phyloP scores from a whole-genome alignment of 306 rosid species.

The Senna siamea region DNA sequence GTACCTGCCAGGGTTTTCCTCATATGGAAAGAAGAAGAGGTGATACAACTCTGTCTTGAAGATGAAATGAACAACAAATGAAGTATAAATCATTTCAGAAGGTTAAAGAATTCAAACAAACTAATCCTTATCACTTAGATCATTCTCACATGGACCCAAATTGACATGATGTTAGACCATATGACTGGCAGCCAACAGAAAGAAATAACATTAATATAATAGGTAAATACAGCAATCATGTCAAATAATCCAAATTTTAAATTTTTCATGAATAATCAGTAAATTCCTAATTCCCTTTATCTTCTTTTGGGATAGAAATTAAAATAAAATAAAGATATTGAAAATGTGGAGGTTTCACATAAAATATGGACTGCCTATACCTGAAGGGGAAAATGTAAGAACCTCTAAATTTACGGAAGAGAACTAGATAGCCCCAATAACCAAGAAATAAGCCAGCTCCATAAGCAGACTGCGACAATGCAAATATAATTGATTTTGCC shows the following conservation, averaged over 20 bases:
- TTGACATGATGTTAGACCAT: background rate
- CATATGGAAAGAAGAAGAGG: too few species aligned
- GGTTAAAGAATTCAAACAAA: background rate
- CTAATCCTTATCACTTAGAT: background rate
- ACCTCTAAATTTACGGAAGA: conserved; percentile 48
- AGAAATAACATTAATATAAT: background rate
- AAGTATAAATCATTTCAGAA: too few species aligned
- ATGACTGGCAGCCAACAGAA: background rate
- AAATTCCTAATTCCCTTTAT: conserved; percentile 8
- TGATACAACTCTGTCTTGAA: background rate
- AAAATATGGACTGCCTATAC: conserved; percentile 38
- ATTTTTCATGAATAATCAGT: conserved; percentile 4
- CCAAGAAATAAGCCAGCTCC: conserved; percentile 86
- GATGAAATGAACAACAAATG: background rate
- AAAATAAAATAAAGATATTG: background rate
- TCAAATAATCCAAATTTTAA: background rate
- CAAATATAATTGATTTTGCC: conserved; percentile 82
- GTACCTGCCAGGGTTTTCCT: background rate
- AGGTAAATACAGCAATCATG: background rate
- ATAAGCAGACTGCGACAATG: conserved; percentile 86
- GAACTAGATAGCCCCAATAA: conserved; percentile 85
- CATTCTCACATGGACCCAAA: background rate
- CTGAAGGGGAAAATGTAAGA: conserved; percentile 80
- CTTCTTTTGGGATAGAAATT: too few species aligned
- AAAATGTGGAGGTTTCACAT: background rate